phyloP scores from a whole-genome alignment of 2,329 filamentous ascomycete genomes.

The Coniella vitis region DNA sequence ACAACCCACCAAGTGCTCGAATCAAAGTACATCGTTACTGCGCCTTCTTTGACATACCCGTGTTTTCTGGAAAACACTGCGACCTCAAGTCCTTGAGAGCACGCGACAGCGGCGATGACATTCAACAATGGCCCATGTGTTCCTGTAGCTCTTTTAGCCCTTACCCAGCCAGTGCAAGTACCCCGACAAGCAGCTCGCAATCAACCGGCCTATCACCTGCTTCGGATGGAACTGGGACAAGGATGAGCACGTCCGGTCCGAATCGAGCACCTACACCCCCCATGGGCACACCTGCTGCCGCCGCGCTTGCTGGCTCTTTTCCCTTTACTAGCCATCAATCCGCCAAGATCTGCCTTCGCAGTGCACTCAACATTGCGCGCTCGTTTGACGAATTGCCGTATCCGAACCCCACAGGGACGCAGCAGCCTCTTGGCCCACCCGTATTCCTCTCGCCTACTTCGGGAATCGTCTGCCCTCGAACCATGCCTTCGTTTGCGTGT shows the following conservation, averaged over 20 bases:
- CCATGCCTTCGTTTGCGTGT: slow-evolving; percentile 38
- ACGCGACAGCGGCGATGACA: slow-evolving; percentile 24
- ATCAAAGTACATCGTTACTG: slow-evolving; percentile 46
- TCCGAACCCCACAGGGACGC: slow-evolving; percentile 31
- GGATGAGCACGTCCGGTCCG: background rate
- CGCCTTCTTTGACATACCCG: slow-evolving; percentile 42
- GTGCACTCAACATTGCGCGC: slow-evolving; percentile 40
- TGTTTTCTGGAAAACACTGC: slow-evolving; percentile 43
- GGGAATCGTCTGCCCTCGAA: slow-evolving; percentile 33
- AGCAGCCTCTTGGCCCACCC: slow-evolving; percentile 20
- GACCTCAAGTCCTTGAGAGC: slow-evolving; percentile 32
- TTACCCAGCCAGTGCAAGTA: slow-evolving; percentile 21
- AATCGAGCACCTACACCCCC: background rate
- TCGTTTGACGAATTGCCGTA: slow-evolving; percentile 40
- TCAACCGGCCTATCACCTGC: background rate
- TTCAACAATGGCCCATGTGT: slow-evolving; percentile 28
- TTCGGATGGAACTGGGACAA: slow-evolving; percentile 3
- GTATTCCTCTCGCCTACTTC: slow-evolving; percentile 30
- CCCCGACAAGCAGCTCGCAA: background rate
- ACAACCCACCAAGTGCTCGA: slow-evolving; percentile 30
- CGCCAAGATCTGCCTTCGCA: slow-evolving; percentile 41
- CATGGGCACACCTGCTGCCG: background rate
- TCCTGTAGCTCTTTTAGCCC: slow-evolving; percentile 26
- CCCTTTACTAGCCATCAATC: slow-evolving; percentile 41
- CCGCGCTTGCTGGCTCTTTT: slow-evolving; percentile 19